Evolutionary conservation across 1,139 yeast genomes (phyloP).

Genomic region (Yamadazyma atmosphaerica): DNA sequence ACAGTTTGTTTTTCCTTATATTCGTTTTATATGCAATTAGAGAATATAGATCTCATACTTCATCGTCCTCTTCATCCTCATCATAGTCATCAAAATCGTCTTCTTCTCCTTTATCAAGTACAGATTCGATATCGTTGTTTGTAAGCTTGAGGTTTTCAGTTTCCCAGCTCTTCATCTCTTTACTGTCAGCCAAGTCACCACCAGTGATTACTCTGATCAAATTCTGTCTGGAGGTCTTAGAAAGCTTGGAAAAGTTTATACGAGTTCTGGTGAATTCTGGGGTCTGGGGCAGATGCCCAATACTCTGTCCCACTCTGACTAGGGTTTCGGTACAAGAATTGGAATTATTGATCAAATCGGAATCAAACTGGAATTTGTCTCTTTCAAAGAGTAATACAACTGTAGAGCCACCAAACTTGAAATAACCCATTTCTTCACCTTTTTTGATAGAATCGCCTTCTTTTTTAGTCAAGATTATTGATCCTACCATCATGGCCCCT

Average conservation of each 20-base stretch:
- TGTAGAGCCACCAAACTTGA: slow-evolving; percentile 95
- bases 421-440: slow-evolving; percentile 89
- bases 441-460: slow-evolving; percentile 59
- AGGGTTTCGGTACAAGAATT: slow-evolving; percentile 73
- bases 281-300: slow-evolving; percentile 67
- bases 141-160: slow-evolving; percentile 27
- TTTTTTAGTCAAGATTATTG: slow-evolving; percentile 70
- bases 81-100: slow-evolving; percentile 14
- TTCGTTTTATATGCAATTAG: too few relatives aligned
- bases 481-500: slow-evolving; percentile 99
- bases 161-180: slow-evolving; percentile 43
- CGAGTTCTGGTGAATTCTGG: slow-evolving; percentile 52
- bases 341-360: slow-evolving; percentile 72
- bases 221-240: slow-evolving; percentile 49
- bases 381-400: slow-evolving; percentile 55
- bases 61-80: slow-evolving; percentile 19
- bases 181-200: slow-evolving; percentile 36
- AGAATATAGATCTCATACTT: too few relatives aligned
- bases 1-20: too few relatives aligned
- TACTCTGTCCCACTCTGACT: slow-evolving; percentile 86
- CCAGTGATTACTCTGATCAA: slow-evolving; percentile 67
- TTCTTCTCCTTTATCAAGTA: slow-evolving; percentile 11
- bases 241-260: slow-evolving; percentile 46
- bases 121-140: slow-evolving; percentile 18
- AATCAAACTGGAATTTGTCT: slow-evolving; percentile 54